Evolutionary conservation across 2,329 filamentous ascomycete species (phyloP), one percentile per base, ranked within the genome.

Genomic region (Exophiala dermatitidis): DNA sequence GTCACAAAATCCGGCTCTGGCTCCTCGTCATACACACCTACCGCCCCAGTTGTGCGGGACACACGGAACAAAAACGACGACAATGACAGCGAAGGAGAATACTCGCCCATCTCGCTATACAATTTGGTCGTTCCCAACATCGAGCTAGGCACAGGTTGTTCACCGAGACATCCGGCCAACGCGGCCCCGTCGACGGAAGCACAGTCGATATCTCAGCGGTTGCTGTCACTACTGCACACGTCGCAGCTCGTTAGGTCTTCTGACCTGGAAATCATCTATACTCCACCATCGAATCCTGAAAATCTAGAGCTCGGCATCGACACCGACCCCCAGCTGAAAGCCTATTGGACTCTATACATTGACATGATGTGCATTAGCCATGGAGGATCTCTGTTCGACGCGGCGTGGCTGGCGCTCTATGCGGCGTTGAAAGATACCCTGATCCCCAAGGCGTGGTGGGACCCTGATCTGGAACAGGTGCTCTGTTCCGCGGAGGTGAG

Each of bases 331-430:
- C 62, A 82, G 58, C 70, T 91, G 7, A 91, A 87, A 67, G 93
- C 86, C 0, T 97, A 94, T 69, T 98, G 91, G 93, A 84, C 88
- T 6, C 81, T 98, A 19, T 96, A 95, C 70, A 87, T 98, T 60
- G 91, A 97, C 66, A 77, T 96, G n/a, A 80, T 96, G 66, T 93
- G 95, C 71, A 85, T 98, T 61, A 94, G 88, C 0, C 82, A 95
- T 46, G 95, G 93, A 64, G 61, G 62, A 5, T 59, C 56, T 3
- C 82, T 89, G 1, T 90, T 97, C 60, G 91, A 98, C 65, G 87
- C 88, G 0, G 88, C 89, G 0, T 97, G 91, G 90, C 80, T 85
- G 0, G 84, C 89, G 8, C 78, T 94, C 0, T 69, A 95, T 26
- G 88, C 90, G 5, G 91, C 93, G 4, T 73, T 98, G 54, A 77